Conservation (phyloP, 306 rosid species). For the Glycine soja region DNA sequence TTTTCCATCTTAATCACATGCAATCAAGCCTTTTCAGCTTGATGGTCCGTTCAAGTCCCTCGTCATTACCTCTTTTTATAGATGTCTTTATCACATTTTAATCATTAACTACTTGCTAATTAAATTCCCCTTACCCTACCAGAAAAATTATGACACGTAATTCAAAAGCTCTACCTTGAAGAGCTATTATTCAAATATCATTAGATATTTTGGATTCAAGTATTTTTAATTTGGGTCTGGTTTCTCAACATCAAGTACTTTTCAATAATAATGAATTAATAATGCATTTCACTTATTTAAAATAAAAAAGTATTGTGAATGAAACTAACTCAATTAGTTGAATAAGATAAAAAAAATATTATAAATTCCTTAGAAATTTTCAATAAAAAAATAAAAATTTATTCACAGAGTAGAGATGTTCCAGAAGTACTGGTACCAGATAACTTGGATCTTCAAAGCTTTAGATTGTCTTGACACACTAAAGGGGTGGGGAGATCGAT, state of each 20-base stretch:
- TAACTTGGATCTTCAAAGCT: no score
- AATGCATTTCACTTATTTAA: no score
- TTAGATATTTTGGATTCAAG: background rate
- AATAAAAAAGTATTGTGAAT: no score
- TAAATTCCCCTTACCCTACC: constrained; percentile 15
- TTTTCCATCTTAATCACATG: constrained; percentile 51
- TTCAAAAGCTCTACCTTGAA: background rate
- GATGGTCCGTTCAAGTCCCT: constrained; percentile 20
- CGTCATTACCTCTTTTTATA: constrained; percentile 2
- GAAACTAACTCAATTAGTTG: no score
- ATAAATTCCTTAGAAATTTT: no score
- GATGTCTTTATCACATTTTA: constrained; percentile 35
- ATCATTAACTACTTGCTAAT: constrained; percentile 7
- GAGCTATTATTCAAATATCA: background rate
- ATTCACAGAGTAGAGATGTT: no score
- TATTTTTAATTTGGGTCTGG: background rate
- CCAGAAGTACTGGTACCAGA: no score
- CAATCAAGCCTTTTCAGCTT: constrained; percentile 41
- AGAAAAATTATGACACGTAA: background rate
- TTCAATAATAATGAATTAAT: no score
- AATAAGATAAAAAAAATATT: no score
- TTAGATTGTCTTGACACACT: no score
- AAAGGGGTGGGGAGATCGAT: no score
- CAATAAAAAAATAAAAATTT: no score
- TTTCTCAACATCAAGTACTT: background rate